Percentiles rank a stretch among this genome's conserved stretches.
phyloP scores from a whole-genome alignment of 306 rosid genomes.

The Inga laurina region DNA sequence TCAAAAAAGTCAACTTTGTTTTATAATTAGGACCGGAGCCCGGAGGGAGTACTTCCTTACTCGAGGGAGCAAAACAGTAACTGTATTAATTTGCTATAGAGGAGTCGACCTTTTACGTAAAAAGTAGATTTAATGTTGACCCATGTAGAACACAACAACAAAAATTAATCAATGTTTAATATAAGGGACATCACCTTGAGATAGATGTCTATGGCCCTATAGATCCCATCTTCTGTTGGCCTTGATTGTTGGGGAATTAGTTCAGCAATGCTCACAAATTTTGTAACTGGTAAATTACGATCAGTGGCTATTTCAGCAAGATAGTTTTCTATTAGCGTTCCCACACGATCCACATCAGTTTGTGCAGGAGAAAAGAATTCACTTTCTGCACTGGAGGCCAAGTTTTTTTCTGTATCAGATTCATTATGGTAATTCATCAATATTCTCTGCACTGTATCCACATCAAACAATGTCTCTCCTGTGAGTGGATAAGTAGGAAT shows the following conservation, averaged over 20 bases:
- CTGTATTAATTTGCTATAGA: neutral
- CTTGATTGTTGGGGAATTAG: constrained; percentile 84
- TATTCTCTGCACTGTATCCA: constrained; percentile 80
- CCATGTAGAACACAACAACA: neutral
- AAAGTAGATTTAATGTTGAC: neutral
- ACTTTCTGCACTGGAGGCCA: constrained; percentile 41
- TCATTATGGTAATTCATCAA: constrained; percentile 61
- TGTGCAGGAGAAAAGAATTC: constrained; percentile 58
- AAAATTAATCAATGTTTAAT: neutral
- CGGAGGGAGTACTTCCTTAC: neutral
- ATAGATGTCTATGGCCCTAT: constrained; percentile 89
- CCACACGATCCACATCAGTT: constrained; percentile 64
- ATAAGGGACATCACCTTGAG: constrained; percentile 63
- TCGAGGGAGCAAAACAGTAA: neutral
- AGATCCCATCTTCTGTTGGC: constrained; percentile 88
- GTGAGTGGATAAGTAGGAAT: constrained; percentile 83
- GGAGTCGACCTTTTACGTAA: neutral
- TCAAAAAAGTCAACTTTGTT: too few relatives aligned
- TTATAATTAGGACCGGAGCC: too few relatives aligned
- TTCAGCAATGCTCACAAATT: constrained; percentile 71
- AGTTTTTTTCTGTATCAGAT: constrained; percentile 43
- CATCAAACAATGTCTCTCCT: constrained; percentile 84
- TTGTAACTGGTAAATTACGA: constrained; percentile 64
- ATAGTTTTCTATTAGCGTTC: constrained; percentile 81
- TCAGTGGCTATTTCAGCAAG: constrained; percentile 88